Evolutionary conservation across 176 grass and related monocot genomes (phyloP), one percentile per base, ranked within the genome.

Genomic region (Rhynchospora breviuscula): DNA sequence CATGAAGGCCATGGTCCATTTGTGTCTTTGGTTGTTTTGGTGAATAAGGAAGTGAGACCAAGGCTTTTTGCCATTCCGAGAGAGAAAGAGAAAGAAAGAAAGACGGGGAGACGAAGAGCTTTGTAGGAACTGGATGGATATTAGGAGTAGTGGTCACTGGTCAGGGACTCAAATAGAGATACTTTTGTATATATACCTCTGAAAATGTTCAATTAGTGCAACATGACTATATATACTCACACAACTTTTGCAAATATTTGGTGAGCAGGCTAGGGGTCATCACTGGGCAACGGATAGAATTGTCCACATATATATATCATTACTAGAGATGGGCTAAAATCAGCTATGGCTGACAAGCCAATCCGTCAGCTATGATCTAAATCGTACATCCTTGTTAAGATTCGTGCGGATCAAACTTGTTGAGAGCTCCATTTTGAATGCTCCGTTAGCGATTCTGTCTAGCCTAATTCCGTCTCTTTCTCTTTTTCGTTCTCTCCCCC

Each of bases 1-100:
- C 51, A 86, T 29, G 87, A 89, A 19, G 85, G 79, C 21, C 73
- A 90, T 63, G 11, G 47, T 77, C 61, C 84, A 15, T 45, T 69
- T 21, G 62, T 48, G 0, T 84, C 59, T 80, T 81, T 82, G 47
- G 59, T 70, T 81, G 61, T 74, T 43, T 65, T 52, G 47, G 81
- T 78, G 82, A 91, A 92, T 81, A 94, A 81, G 63, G 91, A 92
- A 11, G 74, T 68, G 6, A 92, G 49, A 31, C 65, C 82, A n/a
- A 85, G 71, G 79, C 80, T 97, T 86, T 81, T 92, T 0, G 68
- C 80, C 91, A 90, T 93, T 11, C 25, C 6, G 22, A 78, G 80
- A 76, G 6, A 70, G 80, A 75, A 68, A 61, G 56, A 59, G 49
- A 11, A 72, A 81, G 68, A 70, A 11, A 83, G 76, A 66, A 22